Conservation (phyloP, 345 rosid genomes). For the Arabidopsis suecica region DNA sequence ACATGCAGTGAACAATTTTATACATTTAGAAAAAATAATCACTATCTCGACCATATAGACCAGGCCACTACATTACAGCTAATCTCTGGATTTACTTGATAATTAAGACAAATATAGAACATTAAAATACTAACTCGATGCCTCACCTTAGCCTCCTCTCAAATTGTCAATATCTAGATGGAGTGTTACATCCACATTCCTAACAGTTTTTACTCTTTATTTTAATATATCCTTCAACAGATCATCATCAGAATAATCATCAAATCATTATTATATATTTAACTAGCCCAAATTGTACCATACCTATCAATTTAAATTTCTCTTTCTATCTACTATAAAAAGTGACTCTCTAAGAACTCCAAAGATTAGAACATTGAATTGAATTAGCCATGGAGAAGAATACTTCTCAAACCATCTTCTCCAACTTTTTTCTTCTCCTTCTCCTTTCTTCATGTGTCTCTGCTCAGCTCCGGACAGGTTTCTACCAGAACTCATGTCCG, state of each 20-base stretch:
- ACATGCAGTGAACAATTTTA: not conserved
- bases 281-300: conserved; percentile 31
- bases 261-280: conserved; percentile 17
- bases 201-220: conserved; percentile 32
- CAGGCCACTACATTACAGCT: conserved; percentile 32
- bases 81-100: conserved; percentile 19
- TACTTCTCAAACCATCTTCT: conserved; percentile 35
- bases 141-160: conserved; percentile 34
- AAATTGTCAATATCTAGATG: conserved; percentile 39
- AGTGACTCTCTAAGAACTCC: conserved; percentile 12
- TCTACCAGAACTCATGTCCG: conserved; percentile 42
- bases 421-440: conserved; percentile 34
- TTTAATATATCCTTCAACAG: conserved; percentile 32
- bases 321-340: conserved; percentile 29
- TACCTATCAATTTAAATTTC: conserved; percentile 2
- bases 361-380: conserved; percentile 12
- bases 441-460: conserved; percentile 41
- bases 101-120: conserved; percentile 18
- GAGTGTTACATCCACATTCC: conserved; percentile 47
- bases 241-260: conserved; percentile 36
- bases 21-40: not conserved
- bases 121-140: conserved; percentile 22
- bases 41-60: conserved; percentile 25
- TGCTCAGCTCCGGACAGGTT: conserved; percentile 47
- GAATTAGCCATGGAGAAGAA: conserved; percentile 40